Conservation (phyloP, 1,284 basidiomycete genomes). For the Puccinia hordei region DNA sequence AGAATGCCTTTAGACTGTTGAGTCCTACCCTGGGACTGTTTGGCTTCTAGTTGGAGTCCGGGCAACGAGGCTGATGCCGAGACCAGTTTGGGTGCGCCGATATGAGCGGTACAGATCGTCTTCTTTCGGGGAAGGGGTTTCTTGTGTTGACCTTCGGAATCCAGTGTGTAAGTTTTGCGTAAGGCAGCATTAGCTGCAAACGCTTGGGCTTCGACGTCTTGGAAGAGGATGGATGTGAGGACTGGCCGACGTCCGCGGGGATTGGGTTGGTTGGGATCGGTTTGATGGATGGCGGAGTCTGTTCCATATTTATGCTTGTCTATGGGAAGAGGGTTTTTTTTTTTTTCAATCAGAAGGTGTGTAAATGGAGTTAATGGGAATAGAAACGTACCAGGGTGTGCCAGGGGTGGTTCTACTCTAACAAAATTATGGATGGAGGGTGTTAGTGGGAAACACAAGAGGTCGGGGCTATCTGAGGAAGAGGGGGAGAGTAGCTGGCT, state of each 20-base stretch:
- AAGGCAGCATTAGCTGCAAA: slow-evolving; percentile 35
- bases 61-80: slow-evolving; percentile 20
- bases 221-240: slow-evolving; percentile 21
- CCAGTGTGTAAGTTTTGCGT: neutral
- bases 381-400: too few relatives aligned
- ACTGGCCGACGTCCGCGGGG: neutral
- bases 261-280: too few relatives aligned
- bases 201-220: slow-evolving; percentile 35
- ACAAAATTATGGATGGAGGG: neutral
- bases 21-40: neutral
- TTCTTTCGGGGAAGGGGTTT: slow-evolving; percentile 16
- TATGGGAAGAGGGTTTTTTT: neutral
- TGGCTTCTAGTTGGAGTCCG: neutral
- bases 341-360: neutral
- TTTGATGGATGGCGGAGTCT: too few relatives aligned
- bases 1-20: neutral
- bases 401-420: too few relatives aligned
- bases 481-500: neutral
- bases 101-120: slow-evolving; percentile 3
- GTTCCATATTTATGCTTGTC: neutral
- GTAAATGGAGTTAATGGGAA: too few relatives aligned
- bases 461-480: slow-evolving; percentile 16
- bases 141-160: neutral
- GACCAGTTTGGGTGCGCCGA: slow-evolving; percentile 22
- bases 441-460: slow-evolving; percentile 16